Evolutionary conservation across 2,329 filamentous ascomycete species (phyloP), one percentile per base, ranked within the genome.

Genomic region (Cercospora sp.): DNA sequence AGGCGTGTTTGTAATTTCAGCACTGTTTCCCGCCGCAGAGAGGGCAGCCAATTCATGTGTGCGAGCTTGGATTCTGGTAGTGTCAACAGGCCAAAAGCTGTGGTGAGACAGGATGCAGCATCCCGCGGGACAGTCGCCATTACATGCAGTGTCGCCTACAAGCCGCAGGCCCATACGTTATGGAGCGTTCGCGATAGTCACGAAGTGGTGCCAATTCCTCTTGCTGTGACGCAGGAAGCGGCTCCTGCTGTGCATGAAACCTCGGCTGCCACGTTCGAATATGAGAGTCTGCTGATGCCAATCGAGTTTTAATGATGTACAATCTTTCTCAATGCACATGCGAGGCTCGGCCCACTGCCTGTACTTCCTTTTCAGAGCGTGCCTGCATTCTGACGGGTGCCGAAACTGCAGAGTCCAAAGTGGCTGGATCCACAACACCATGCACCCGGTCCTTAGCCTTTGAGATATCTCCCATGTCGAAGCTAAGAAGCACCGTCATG

Each of bases 341-440:
- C 28, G 28, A 61, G n/a, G 64, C 45, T 36, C 60, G 45, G 53
- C 61, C 51, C 58, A 39, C 67, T 59, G 64, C 55, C 67, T 59
- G 23, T 23, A 45, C 57, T 67, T 63, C 57, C 62, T 53, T n/a
- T 63, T 63, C 45, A 16, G 51, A 59, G 42, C 48, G 28, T 64
- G 60, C 65, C 61, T 69, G 67, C 67, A 55, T 70, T 45, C 62
- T 59, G 55, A 33, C 45, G 42, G 59, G 53, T 60, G 64, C 63
- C 59, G 39, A 62, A 57, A 60, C 60, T 65, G 65, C 63, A 68
- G 53, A 45, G 55, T n/a, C 67, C 67, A 64, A 61, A 60, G 48
- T 65, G 42, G 64, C 64, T 69, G 67, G 67, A 65, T 66, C 69
- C 55, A 63, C 70, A 64, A 67, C 67, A 63, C 65, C 62, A 67